Evolutionary conservation across 352 stramenopile species (phyloP).

Genomic region (Thraustochytrium sp.): DNA sequence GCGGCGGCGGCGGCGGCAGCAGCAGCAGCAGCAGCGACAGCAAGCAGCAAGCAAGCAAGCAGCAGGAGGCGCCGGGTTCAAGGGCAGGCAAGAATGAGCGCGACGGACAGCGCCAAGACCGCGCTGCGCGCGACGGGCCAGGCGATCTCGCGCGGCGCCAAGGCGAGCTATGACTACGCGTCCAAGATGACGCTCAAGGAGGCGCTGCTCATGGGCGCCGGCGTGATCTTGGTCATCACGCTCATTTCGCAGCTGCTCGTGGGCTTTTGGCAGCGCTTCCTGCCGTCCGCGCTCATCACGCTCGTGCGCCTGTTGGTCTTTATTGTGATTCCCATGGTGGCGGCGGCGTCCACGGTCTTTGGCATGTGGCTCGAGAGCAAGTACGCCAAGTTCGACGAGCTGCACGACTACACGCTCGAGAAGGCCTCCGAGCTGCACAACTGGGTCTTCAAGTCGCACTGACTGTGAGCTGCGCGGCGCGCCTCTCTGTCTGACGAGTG

Average conservation of each 20-base stretch:
- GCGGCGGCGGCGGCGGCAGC: no score
- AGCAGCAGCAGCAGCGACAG: no score
- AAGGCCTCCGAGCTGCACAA: background rate
- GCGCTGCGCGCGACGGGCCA: background rate
- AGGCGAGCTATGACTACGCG: background rate
- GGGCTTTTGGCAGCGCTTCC: slow-evolving; percentile 24
- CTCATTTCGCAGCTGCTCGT: slow-evolving; percentile 33
- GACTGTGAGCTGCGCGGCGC: background rate
- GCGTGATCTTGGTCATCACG: background rate
- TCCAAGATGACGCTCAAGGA: slow-evolving; percentile 20
- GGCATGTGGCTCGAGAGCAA: slow-evolving; percentile 36
- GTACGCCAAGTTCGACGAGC: slow-evolving; percentile 35
- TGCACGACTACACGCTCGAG: slow-evolving; percentile 3
- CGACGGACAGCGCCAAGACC: slow-evolving; percentile 22
- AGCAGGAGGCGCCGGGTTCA: no score
- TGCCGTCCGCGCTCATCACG: slow-evolving; percentile 23
- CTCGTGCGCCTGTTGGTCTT: slow-evolving; percentile 7
- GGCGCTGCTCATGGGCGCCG: background rate
- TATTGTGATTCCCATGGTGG: background rate
- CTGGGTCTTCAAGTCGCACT: background rate
- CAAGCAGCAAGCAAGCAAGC: no score
- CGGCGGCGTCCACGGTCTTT: slow-evolving; percentile 6
- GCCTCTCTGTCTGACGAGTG: no score
- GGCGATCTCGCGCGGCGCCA: background rate
- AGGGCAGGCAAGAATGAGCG: background rate